A percentile compares a stretch with the other conserved stretches of the same genome.
Evolutionary conservation across 2,329 filamentous ascomycete genomes (phyloP).

Genomic region (Myrmaecium sp.): DNA sequence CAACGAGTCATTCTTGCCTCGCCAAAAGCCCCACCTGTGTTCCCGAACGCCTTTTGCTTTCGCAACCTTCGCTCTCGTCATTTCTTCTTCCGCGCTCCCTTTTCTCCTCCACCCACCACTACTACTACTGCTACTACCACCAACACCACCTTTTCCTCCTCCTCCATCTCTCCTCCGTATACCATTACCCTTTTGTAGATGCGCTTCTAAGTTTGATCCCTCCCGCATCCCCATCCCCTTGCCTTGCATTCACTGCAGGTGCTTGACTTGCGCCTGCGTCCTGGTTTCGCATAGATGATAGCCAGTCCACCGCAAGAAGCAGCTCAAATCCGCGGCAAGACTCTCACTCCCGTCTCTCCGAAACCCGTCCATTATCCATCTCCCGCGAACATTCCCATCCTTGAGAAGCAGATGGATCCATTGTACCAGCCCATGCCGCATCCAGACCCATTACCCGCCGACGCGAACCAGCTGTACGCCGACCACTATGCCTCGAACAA

Average conservation of each 20-base stretch:
- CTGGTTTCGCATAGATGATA: slow-evolving; percentile 33
- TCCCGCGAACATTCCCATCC: slow-evolving; percentile 50
- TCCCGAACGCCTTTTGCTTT: too few relatives aligned
- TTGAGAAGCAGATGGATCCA: slow-evolving; percentile 56
- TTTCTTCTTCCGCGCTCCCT: too few relatives aligned
- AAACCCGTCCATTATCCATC: slow-evolving; percentile 51
- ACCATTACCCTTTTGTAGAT: too few relatives aligned
- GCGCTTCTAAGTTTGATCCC: too few relatives aligned
- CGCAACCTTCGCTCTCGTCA: too few relatives aligned
- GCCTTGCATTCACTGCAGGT: neutral
- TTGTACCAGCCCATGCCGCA: slow-evolving; percentile 52
- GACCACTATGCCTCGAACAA: slow-evolving; percentile 9
- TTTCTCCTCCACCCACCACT: too few relatives aligned
- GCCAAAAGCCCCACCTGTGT: too few relatives aligned
- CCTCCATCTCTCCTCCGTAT: too few relatives aligned
- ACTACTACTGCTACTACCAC: too few relatives aligned
- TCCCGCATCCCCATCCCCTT: neutral
- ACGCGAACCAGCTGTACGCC: slow-evolving; percentile 17
- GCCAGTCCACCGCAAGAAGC: slow-evolving; percentile 37
- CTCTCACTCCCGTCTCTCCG: slow-evolving; percentile 53
- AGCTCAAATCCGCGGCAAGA: slow-evolving; percentile 45
- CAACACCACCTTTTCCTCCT: too few relatives aligned
- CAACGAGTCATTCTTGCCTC: too few relatives aligned
- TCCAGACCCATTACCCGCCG: slow-evolving; percentile 37
- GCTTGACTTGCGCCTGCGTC: slow-evolving; percentile 11